A percentile compares a stretch with the other conserved stretches of the same genome.
Conservation (phyloP, 1,284 basidiomycete genomes). For the Malassezia caprae region DNA sequence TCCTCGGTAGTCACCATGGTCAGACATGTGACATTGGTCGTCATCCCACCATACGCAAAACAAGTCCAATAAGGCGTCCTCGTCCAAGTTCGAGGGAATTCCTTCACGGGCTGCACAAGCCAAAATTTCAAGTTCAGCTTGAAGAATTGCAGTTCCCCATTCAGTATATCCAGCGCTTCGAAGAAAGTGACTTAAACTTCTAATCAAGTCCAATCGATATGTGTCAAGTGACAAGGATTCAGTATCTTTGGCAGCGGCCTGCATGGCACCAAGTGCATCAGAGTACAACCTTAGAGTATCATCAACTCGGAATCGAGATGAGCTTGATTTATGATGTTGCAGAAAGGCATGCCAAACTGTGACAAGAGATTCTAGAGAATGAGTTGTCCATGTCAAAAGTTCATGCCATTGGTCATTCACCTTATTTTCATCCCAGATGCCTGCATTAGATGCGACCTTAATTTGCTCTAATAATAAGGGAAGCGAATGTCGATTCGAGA, state of each 20-base stretch:
- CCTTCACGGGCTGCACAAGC: not conserved
- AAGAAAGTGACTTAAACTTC: not conserved
- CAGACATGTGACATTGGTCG: constrained; percentile 1
- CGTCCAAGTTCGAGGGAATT: not conserved
- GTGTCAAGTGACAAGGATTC: not conserved
- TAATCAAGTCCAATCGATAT: not conserved
- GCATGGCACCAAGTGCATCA: not conserved
- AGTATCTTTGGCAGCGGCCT: not conserved
- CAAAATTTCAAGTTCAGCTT: constrained; percentile 7
- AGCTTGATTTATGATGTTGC: not conserved
- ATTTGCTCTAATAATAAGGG: not conserved
- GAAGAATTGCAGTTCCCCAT: constrained; percentile 1
- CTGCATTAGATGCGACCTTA: not conserved
- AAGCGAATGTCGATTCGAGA: not conserved
- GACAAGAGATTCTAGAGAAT: not conserved
- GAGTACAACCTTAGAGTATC: not conserved
- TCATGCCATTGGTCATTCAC: not conserved
- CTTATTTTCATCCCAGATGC: not conserved
- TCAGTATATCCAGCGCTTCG: constrained; percentile 12
- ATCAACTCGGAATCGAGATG: constrained; percentile 2
- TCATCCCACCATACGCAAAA: constrained; percentile 16
- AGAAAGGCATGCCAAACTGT: constrained; percentile 7
- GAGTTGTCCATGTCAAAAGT: not conserved
- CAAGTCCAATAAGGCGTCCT: not conserved
- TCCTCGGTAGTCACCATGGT: not conserved